Percentiles rank a stretch among this genome's conserved stretches.
Evolutionary conservation across 2,329 filamentous ascomycete species (phyloP).

Genomic region (Neospermospora avenae): DNA sequence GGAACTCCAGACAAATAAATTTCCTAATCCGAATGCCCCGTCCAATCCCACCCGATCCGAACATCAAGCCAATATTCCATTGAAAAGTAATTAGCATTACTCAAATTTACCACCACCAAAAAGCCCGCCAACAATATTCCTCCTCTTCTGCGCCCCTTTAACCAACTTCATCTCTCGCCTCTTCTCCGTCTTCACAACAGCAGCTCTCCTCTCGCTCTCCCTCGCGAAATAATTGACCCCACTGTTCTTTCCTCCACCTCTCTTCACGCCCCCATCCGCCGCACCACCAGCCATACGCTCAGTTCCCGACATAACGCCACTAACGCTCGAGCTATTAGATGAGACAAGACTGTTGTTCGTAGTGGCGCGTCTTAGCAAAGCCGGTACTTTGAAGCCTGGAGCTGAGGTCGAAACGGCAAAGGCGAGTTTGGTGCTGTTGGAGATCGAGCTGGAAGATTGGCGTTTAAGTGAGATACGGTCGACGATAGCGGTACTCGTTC

Average conservation of each 20-base stretch:
- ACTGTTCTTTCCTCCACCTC: constrained; percentile 56
- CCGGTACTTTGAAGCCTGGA: constrained; percentile 62
- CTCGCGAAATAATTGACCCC: constrained; percentile 59
- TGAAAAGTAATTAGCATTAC: too few relatives aligned
- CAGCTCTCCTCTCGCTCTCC: constrained; percentile 54
- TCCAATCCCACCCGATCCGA: neutral
- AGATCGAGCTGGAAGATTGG: constrained; percentile 40
- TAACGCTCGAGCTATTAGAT: constrained; percentile 33
- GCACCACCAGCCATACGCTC: constrained; percentile 38
- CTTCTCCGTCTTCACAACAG: constrained; percentile 54
- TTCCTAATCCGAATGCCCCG: neutral
- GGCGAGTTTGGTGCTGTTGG: constrained; percentile 47
- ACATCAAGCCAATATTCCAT: constrained; percentile 6
- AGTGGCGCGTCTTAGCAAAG: constrained; percentile 70
- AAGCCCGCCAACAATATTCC: constrained; percentile 55
- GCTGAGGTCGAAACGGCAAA: constrained; percentile 46
- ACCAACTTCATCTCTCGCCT: constrained; percentile 56
- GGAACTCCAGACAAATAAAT: neutral
- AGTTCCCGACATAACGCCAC: constrained; percentile 26
- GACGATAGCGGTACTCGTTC: constrained; percentile 52
- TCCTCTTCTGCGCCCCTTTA: constrained; percentile 54
- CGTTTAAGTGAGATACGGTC: constrained; percentile 73
- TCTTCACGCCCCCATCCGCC: constrained; percentile 53
- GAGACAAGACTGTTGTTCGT: constrained; percentile 50
- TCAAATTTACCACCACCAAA: constrained; percentile 55